Evolutionary conservation across 306 rosid species (phyloP).

Genomic region (Prunus campanulata): DNA sequence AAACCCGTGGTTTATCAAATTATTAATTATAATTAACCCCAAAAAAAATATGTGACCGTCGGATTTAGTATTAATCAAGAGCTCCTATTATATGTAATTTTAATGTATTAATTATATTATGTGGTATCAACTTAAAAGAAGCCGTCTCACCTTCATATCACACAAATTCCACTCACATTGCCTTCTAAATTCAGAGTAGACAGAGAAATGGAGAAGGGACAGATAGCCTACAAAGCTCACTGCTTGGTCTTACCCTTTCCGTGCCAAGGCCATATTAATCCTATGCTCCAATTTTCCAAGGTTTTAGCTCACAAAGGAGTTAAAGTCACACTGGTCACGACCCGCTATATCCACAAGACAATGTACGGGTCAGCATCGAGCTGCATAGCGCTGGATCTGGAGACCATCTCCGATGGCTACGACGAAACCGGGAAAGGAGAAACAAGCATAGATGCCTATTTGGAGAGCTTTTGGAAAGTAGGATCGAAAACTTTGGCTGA

Average conservation of each 20-base stretch:
- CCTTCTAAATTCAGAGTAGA: neutral
- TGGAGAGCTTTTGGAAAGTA: conserved; percentile 17
- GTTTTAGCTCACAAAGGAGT: conserved; percentile 33
- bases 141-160: too few relatives aligned
- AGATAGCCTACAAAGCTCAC: conserved; percentile 23
- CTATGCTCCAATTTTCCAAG: conserved; percentile 44
- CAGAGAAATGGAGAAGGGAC: conserved; percentile 16
- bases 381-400: neutral
- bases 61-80: too few relatives aligned
- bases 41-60: too few relatives aligned
- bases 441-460: conserved; percentile 18
- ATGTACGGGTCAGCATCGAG: neutral
- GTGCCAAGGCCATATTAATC: conserved; percentile 45
- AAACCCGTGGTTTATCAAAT: neutral
- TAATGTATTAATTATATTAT: too few relatives aligned
- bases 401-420: neutral
- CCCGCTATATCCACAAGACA: conserved; percentile 16
- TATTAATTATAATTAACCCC: too few relatives aligned
- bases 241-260: conserved; percentile 38
- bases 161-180: neutral
- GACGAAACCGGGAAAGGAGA: neutral
- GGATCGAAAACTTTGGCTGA: conserved; percentile 37
- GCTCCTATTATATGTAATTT: too few relatives aligned
- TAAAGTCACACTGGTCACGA: conserved; percentile 29
- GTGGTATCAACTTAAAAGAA: too few relatives aligned